phyloP scores from a whole-genome alignment of 2,329 filamentous ascomycete species.

The Fusarium buxicola region DNA sequence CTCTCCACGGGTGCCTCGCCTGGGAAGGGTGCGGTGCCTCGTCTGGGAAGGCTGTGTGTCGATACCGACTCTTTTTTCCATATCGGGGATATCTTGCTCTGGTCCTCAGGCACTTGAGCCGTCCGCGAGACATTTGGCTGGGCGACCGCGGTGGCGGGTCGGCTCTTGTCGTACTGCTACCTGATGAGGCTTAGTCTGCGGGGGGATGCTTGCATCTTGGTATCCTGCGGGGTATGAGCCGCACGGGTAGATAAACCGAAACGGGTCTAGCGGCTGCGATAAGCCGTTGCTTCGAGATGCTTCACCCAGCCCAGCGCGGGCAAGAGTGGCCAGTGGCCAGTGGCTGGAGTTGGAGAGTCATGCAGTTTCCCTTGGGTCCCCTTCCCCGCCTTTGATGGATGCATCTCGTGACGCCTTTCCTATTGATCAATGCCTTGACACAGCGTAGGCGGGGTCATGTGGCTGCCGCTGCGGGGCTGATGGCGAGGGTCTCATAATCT shows the following conservation, averaged over 20 bases:
- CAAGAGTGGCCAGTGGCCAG: not conserved
- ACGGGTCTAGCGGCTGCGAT: conserved; percentile 25
- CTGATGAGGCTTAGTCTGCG: conserved; percentile 15
- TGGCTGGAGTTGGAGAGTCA: not conserved
- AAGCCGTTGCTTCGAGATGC: not conserved
- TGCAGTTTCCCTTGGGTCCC: no score
- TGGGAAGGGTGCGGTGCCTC: conserved; percentile 18
- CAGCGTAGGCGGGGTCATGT: not conserved
- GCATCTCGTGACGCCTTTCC: not conserved
- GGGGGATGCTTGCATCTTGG: not conserved
- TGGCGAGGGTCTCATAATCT: not conserved
- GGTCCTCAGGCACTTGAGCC: not conserved
- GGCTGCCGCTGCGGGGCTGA: not conserved
- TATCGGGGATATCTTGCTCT: conserved; percentile 20
- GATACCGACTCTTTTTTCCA: conserved; percentile 40
- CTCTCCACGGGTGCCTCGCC: not conserved
- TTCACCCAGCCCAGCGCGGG: not conserved
- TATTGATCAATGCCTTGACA: conserved; percentile 10
- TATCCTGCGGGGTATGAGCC: conserved; percentile 34
- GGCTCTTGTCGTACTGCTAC: conserved; percentile 4
- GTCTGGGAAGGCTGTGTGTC: conserved; percentile 19
- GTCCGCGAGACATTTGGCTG: no score
- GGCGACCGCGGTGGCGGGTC: not conserved
- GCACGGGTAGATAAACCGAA: conserved; percentile 39
- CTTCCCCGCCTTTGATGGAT: not conserved